Conservation (phyloP, 164 flowering plant genomes). For the Santalum album region DNA sequence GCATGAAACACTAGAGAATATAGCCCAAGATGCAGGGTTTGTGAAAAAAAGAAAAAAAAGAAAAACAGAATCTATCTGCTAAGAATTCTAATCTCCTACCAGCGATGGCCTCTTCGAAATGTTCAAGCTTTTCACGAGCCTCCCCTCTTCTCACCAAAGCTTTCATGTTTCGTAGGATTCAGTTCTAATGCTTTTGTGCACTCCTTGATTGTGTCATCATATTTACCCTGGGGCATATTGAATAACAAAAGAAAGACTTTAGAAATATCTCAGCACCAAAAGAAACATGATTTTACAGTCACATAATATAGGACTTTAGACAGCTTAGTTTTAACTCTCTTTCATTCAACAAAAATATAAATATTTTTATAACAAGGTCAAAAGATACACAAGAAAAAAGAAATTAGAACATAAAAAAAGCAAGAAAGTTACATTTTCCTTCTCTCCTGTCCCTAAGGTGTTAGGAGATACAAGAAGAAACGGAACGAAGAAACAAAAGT, state of each 20-base stretch:
- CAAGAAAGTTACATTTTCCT: too few species aligned
- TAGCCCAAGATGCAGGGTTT: too few species aligned
- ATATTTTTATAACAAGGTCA: too few species aligned
- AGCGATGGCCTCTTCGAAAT: constrained; percentile 84
- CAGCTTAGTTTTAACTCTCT: background rate
- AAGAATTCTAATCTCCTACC: constrained; percentile 27
- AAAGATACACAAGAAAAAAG: too few species aligned
- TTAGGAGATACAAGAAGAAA: too few species aligned
- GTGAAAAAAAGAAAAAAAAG: too few species aligned
- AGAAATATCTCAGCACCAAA: background rate
- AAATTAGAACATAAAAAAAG: too few species aligned
- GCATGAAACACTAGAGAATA: too few species aligned
- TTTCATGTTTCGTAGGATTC: constrained; percentile 72
- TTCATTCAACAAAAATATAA: background rate
- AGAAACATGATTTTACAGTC: too few species aligned
- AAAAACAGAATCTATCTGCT: background rate
- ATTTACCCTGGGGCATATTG: constrained; percentile 42
- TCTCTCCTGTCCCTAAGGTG: too few species aligned
- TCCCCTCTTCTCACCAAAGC: constrained; percentile 77
- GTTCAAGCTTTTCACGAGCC: constrained; percentile 84
- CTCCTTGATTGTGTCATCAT: constrained; percentile 77
- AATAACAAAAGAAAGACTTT: background rate
- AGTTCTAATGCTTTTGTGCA: constrained; percentile 81
- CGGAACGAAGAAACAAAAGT: too few species aligned
- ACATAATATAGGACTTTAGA: too few species aligned